Percentiles rank a stretch among this genome's conserved stretches.
Evolutionary conservation across 1,139 yeast species (phyloP).

Genomic region (Saccharomyces hybrid): DNA sequence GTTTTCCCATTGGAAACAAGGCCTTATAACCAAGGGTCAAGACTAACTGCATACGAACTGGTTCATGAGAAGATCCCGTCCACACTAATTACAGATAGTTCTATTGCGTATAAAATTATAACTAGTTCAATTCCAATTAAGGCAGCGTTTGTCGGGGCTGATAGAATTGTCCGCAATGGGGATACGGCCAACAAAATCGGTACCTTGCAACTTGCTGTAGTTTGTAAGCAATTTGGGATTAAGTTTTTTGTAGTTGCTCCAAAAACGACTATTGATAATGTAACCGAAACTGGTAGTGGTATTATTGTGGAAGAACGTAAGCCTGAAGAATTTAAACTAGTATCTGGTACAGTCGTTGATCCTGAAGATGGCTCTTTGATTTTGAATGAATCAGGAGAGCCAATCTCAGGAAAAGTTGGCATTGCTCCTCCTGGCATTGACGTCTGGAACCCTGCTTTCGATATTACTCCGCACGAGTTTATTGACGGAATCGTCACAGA

Average conservation of each 20-base stretch:
- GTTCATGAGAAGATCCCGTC: conserved; percentile 81
- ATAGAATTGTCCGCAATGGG: conserved; percentile 83
- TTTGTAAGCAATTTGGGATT: conserved; percentile 48
- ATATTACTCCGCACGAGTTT: conserved; percentile 74
- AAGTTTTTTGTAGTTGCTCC: conserved; percentile 94
- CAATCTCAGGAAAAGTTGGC: conserved; percentile 54
- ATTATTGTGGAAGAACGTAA: conserved; percentile 88
- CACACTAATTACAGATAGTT: conserved; percentile 81
- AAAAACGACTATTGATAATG: conserved; percentile 73
- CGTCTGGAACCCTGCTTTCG: conserved; percentile 97
- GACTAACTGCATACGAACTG: conserved; percentile 84
- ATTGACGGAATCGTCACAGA: conserved; percentile 91
- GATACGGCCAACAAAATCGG: conserved; percentile 97
- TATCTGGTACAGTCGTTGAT: conserved; percentile 57
- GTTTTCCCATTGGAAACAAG: conserved; percentile 90
- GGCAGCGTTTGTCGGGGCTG: conserved; percentile 96
- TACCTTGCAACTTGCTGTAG: conserved; percentile 79
- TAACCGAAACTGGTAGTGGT: conserved; percentile 57
- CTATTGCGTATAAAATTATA: conserved; percentile 70
- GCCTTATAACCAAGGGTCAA: conserved; percentile 94
- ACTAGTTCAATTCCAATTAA: conserved; percentile 49
- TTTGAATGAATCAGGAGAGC: conserved; percentile 31
- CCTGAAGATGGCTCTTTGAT: conserved; percentile 28
- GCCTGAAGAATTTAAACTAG: conserved; percentile 63
- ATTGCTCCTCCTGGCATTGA: conserved; percentile 78